Percentiles rank a stretch among this genome's conserved stretches.
Conservation (phyloP, 345 rosid species). For the Eucalyptus guilfoylei region DNA sequence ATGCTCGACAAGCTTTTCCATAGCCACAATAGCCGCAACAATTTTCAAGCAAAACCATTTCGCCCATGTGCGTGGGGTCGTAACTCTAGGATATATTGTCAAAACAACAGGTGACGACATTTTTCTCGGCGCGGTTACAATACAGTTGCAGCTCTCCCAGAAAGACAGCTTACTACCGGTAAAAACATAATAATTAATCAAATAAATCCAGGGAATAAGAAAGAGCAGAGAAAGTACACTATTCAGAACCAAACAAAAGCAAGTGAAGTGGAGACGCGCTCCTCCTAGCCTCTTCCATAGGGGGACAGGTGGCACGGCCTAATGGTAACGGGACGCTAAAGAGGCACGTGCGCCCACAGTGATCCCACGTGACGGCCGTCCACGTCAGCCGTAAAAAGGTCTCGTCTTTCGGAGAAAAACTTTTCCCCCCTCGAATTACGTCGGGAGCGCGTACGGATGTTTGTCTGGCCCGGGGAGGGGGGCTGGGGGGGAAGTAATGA, state of each 20-base stretch:
- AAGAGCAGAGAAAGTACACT: not conserved
- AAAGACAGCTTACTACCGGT: not conserved
- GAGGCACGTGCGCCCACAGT: not conserved
- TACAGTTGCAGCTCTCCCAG: not conserved
- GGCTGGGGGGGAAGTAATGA: not conserved
- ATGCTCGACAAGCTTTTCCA: no score
- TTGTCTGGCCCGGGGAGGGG: not conserved
- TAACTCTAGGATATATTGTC: no score
- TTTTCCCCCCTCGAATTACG: not conserved
- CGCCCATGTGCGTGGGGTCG: no score
- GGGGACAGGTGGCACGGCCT: not conserved
- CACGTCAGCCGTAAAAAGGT: not conserved
- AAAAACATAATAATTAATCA: not conserved
- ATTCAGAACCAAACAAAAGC: not conserved
- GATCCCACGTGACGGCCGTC: not conserved
- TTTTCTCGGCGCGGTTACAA: not conserved
- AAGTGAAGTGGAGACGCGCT: not conserved
- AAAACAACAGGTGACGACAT: not conserved
- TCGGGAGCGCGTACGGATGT: not conserved
- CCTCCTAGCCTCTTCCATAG: not conserved
- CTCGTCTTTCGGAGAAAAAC: not conserved
- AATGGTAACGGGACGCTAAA: not conserved
- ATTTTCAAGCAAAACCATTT: no score
- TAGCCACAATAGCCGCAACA: no score
- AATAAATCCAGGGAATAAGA: not conserved